Conservation (phyloP, 768 basidiomycete genomes). For the Mycena indigotica region DNA sequence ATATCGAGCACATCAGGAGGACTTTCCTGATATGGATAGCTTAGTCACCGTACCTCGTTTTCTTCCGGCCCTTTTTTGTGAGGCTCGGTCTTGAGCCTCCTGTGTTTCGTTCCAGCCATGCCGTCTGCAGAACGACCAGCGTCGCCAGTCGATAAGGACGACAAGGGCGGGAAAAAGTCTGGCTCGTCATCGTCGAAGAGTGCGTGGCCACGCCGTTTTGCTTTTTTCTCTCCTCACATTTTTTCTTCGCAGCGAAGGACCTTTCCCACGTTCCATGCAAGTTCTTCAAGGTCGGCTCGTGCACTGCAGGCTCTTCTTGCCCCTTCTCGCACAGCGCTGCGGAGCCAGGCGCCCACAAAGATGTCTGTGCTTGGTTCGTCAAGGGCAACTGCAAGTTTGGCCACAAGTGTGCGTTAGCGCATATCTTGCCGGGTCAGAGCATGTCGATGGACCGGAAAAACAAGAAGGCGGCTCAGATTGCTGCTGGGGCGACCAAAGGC, state of each 20-base stretch:
- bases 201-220: neutral
- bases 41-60: neutral
- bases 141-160: neutral
- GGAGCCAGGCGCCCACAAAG: conserved; percentile 80
- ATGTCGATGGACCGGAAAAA: conserved; percentile 98
- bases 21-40: neutral
- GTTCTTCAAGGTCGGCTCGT: conserved; percentile 93
- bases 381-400: conserved; percentile 83
- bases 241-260: conserved; percentile 64
- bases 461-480: conserved; percentile 85
- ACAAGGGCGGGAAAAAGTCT: neutral
- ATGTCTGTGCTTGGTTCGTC: conserved; percentile 86
- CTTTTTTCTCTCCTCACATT: neutral
- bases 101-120: neutral
- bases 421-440: conserved; percentile 90
- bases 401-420: conserved; percentile 89
- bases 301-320: conserved; percentile 91
- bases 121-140: neutral
- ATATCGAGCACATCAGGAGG: neutral
- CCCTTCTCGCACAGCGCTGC: conserved; percentile 85
- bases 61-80: neutral
- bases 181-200: neutral
- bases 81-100: neutral
- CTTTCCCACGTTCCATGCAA: conserved; percentile 97
- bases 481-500: conserved; percentile 49